Evolutionary conservation across 805 yeast species (phyloP).

Genomic region (Schwanniomyces polymorphus): DNA sequence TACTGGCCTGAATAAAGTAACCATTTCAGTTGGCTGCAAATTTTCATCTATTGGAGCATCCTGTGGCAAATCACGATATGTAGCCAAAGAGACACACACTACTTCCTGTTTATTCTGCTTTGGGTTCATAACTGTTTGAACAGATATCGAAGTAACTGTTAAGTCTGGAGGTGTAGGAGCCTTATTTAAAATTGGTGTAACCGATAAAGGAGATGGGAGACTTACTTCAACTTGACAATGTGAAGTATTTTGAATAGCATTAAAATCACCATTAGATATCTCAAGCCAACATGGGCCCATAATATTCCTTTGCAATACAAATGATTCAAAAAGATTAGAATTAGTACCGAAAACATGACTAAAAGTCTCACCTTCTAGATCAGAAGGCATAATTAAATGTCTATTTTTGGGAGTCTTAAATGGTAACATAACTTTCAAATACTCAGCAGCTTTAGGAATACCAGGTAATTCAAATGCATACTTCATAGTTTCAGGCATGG

Average conservation of each 20-base stretch:
- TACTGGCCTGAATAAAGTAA: conserved; percentile 81
- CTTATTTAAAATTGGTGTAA: conserved; percentile 49
- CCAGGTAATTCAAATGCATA: conserved; percentile 87
- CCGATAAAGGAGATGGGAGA: conserved; percentile 46
- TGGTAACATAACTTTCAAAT: conserved; percentile 77
- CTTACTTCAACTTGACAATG: conserved; percentile 81
- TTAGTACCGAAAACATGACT: conserved; percentile 77
- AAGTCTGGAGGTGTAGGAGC: conserved; percentile 59
- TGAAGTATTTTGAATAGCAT: conserved; percentile 59
- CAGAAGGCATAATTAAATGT: conserved; percentile 53
- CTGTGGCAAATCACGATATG: conserved; percentile 67
- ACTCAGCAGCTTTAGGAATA: conserved; percentile 77
- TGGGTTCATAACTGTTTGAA: conserved; percentile 79
- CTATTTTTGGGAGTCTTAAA: conserved; percentile 60
- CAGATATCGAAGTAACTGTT: conserved; percentile 70
- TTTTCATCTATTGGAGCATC: conserved; percentile 72
- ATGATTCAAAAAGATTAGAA: conserved; percentile 76
- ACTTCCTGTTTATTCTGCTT: conserved; percentile 80
- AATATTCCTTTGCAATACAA: conserved; percentile 75
- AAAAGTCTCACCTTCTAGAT: conserved; percentile 74
- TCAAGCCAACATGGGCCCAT: conserved; percentile 99
- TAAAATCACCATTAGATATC: conserved; percentile 62
- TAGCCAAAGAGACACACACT: conserved; percentile 76
- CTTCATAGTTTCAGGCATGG: conserved; percentile 71
- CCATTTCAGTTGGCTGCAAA: conserved; percentile 55